These are phyloP conservation scores for Helianthus tuberosus DNA, from an alignment of 129 eudicot species.

Conservation along the genomic window DNA sequence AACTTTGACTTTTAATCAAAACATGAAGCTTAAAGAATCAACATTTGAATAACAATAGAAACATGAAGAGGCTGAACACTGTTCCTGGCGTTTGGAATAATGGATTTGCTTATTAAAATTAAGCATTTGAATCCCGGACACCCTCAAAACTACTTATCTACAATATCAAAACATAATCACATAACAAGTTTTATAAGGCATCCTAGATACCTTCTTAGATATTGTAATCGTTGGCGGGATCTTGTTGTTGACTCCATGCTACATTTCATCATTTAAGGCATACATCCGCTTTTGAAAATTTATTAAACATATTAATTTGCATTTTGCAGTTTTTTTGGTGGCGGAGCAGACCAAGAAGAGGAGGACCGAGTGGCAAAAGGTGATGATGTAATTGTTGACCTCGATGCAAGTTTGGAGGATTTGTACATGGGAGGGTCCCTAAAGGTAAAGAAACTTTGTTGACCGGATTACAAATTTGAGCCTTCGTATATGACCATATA, in stretches of 20 bases:
- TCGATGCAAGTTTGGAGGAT: slow-evolving; percentile 95
- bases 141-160: too few species aligned
- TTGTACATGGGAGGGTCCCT: slow-evolving; percentile 94
- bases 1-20: too few species aligned
- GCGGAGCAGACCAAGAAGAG: slow-evolving; percentile 78
- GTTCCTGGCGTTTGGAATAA: too few species aligned
- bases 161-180: too few species aligned
- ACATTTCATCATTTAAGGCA: slow-evolving; percentile 17
- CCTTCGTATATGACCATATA: not conserved
- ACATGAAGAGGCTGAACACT: too few species aligned
- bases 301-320: not conserved
- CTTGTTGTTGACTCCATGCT: not conserved
- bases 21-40: too few species aligned
- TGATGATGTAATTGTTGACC: slow-evolving; percentile 90
- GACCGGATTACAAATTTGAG: not conserved
- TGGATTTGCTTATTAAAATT: too few species aligned
- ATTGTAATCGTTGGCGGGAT: not conserved
- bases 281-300: not conserved
- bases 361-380: slow-evolving; percentile 89
- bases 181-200: not conserved
- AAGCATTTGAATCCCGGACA: too few species aligned
- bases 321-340: slow-evolving; percentile 82
- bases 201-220: not conserved
- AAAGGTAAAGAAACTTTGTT: slow-evolving; percentile 53
- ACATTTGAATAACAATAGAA: too few species aligned